Evolutionary conservation across 78 protist species (phyloP).

Genomic region (Anaeramoeba flamelloides): DNA sequence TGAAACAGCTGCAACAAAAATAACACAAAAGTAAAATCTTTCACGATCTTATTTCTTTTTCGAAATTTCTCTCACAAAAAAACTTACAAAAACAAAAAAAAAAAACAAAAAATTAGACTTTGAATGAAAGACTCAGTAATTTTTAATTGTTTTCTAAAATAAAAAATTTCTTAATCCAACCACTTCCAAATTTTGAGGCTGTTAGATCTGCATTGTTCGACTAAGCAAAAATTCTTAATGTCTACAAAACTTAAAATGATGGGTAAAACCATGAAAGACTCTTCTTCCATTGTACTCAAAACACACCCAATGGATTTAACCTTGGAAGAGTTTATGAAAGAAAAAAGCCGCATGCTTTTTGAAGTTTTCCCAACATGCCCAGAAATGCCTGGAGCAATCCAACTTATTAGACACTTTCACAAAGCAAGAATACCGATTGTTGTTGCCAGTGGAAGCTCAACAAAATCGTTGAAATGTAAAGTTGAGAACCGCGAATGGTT

Average conservation of each 20-base stretch:
- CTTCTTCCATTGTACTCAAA: not conserved
- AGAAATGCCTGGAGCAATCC: conserved; percentile 10
- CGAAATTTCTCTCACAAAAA: no score
- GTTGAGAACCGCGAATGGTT: not conserved
- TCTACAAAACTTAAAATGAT: conserved; percentile 8
- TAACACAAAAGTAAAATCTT: no score
- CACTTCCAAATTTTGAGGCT: no score
- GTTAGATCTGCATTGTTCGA: no score
- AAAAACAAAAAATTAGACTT: no score
- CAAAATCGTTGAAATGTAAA: not conserved
- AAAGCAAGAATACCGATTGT: not conserved
- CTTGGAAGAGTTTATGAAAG: not conserved
- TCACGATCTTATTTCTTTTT: no score
- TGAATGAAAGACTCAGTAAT: no score
- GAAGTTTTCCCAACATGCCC: not conserved
- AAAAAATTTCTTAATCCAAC: no score
- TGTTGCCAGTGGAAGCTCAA: conserved; percentile 3
- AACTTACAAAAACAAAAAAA: no score
- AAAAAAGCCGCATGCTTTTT: not conserved
- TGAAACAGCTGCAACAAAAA: no score
- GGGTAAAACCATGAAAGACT: not conserved
- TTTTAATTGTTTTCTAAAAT: no score
- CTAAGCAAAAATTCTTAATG: no score
- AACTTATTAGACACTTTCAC: conserved; percentile 7
- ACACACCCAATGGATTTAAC: not conserved